These are phyloP conservation scores for Przewalskia tangutica DNA, from an alignment of 257 asterid genomes.

Conservation along the genomic window DNA sequence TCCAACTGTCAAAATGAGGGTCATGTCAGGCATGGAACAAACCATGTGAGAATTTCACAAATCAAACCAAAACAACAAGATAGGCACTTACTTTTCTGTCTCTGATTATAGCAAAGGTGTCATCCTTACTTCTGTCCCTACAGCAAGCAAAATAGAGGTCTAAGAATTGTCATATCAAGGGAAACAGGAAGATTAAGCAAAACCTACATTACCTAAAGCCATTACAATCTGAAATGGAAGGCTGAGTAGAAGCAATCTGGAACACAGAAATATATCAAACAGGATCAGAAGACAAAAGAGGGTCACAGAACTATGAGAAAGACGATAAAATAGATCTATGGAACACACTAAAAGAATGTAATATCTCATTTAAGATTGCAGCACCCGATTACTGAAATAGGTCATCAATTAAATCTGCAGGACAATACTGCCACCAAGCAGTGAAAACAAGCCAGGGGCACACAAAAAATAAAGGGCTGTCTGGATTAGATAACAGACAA, in stretches of 20 bases:
- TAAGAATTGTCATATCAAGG: constrained; percentile 2
- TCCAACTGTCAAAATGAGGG: neutral
- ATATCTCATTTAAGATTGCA: neutral
- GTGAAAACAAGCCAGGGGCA: neutral
- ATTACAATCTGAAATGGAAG: constrained; percentile 39
- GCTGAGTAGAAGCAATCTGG: constrained; percentile 35
- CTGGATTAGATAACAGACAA: neutral
- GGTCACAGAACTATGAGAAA: neutral
- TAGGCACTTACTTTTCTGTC: constrained; percentile 58
- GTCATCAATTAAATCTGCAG: neutral
- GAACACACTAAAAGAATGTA: neutral
- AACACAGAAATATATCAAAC: constrained; percentile 3
- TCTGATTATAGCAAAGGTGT: constrained; percentile 36
- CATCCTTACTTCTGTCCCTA: constrained; percentile 59
- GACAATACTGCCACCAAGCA: neutral
- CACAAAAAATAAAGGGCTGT: neutral
- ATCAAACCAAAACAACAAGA: neutral
- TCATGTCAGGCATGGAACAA: neutral
- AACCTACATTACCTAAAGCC: constrained; percentile 43
- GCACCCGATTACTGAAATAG: neutral
- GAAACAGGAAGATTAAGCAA: neutral
- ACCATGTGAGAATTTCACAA: neutral
- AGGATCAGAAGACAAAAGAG: neutral
- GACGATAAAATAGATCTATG: neutral
- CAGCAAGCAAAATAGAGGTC: constrained; percentile 8